A percentile compares a stretch with the other conserved stretches of the same genome.
These are phyloP conservation scores for Populus pruinosa DNA, from an alignment of 345 rosid species.

Conservation along the genomic window DNA sequence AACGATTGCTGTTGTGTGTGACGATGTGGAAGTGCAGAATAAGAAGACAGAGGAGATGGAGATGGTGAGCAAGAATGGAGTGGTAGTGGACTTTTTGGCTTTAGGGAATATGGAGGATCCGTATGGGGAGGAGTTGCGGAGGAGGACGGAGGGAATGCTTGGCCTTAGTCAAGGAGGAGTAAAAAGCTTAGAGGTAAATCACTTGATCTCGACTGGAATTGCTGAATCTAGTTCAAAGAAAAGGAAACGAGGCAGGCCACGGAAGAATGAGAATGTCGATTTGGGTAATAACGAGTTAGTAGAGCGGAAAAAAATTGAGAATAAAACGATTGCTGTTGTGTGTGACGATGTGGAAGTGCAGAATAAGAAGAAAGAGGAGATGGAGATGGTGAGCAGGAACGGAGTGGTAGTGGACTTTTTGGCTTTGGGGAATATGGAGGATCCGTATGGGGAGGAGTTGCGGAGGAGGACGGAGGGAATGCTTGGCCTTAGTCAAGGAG, in stretches of 20 bases:
- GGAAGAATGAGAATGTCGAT: slow-evolving; percentile 9
- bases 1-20: not conserved
- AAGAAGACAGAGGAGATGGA: not conserved
- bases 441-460: slow-evolving; percentile 53
- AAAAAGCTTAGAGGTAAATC: not conserved
- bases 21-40: slow-evolving; percentile 1
- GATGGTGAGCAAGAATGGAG: slow-evolving; percentile 16
- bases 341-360: not conserved
- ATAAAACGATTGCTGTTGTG: not conserved
- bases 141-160: slow-evolving; percentile 46
- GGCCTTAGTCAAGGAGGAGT: not conserved
- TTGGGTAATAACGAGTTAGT: slow-evolving; percentile 2
- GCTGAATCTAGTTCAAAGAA: slow-evolving; percentile 2
- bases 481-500: slow-evolving; percentile 10
- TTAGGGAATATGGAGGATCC: slow-evolving; percentile 40
- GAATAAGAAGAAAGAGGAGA: not conserved
- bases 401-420: slow-evolving; percentile 30
- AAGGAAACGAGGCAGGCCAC: slow-evolving; percentile 17
- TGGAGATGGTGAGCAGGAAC: slow-evolving; percentile 7
- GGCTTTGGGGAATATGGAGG: slow-evolving; percentile 33
- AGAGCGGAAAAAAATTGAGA: slow-evolving; percentile 6
- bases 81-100: slow-evolving; percentile 28
- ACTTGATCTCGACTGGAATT: not conserved
- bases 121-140: slow-evolving; percentile 53
- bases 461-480: slow-evolving; percentile 51